Evolutionary conservation across 257 asterid genomes (phyloP), one percentile per base, ranked within the genome.

Genomic region (Ilex asprella): DNA sequence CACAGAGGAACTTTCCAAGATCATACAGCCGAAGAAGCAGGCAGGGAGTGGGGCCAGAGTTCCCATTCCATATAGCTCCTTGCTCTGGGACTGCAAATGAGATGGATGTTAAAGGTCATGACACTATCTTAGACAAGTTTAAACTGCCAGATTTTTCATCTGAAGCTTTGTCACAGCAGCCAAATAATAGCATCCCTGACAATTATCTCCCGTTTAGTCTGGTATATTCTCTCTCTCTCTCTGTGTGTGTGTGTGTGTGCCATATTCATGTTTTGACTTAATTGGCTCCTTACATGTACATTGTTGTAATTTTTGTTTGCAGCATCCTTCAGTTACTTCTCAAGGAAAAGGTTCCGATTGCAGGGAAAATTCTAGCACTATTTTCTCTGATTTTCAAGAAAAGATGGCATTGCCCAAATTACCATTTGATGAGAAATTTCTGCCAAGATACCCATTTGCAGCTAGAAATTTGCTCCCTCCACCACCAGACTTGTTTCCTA

Each of bases 321-420:
- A 87, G 95, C 86, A 70, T 67, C 70, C 73, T 31, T 59, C 70
- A 70, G 71, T 67, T 55, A 62, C 63, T 53, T 70, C 52, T 68
- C 82, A 77, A 67, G 96, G 94, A 51, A 89, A 83, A 81, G 87
- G 82, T 56, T 64, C 76, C n/a, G 91, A 76, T 75, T 74, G 74
- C 49, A 62, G 68, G 0, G 84, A 79, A 66, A 80, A 71, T 56
- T 62, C 84, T 27, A 67, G 82, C 55, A 68, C 67, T 44, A 75
- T 80, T 56, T 79, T 73, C 43, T 70, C 95, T 56, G 89, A 77
- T 59, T 82, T 87, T 69, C 94, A 78, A 71, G 99, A 83, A 66
- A 87, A 81, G 70, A 69, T 79, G 78, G 58, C 75, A 31, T 72
- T 93, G 65, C 95, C 92, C 60, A 85, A 84, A 72, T 70, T 87